phyloP scores from a whole-genome alignment of 805 yeast genomes.

The Candida alai region DNA sequence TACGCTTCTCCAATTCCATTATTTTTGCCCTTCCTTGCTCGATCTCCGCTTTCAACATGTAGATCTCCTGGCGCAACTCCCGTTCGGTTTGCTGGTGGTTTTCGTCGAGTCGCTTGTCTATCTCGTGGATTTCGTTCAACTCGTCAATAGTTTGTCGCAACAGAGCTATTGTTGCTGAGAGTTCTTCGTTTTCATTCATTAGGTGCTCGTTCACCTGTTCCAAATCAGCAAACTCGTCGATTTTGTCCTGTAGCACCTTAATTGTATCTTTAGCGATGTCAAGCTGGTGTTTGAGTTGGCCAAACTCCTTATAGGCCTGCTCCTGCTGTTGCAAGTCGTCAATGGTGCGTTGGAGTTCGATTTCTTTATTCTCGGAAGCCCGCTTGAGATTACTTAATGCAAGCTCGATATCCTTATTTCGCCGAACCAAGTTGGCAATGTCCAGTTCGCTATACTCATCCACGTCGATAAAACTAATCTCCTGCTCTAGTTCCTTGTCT shows the following conservation, averaged over 20 bases:
- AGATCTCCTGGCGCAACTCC: slow-evolving; percentile 40
- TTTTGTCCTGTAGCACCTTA: slow-evolving; percentile 23
- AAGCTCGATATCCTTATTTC: slow-evolving; percentile 38
- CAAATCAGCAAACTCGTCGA: slow-evolving; percentile 34
- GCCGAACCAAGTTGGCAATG: slow-evolving; percentile 19
- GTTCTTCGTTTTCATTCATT: slow-evolving; percentile 31
- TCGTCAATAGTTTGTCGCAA: slow-evolving; percentile 41
- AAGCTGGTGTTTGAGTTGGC: slow-evolving; percentile 27
- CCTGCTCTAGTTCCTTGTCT: slow-evolving; percentile 34
- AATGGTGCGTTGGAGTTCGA: slow-evolving; percentile 18
- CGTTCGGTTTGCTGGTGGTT: slow-evolving; percentile 39
- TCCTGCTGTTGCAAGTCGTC: slow-evolving; percentile 4
- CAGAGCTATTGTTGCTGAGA: slow-evolving; percentile 26
- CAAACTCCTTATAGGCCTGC: slow-evolving; percentile 11
- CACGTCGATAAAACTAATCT: slow-evolving; percentile 17
- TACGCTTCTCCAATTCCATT: slow-evolving; percentile 16
- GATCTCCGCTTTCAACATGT: slow-evolving; percentile 14
- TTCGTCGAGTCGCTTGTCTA: slow-evolving; percentile 50
- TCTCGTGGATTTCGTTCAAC: slow-evolving; percentile 45
- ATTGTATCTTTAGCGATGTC: slow-evolving; percentile 21
- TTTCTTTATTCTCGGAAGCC: slow-evolving; percentile 23
- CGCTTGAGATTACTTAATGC: slow-evolving; percentile 35
- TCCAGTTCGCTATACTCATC: slow-evolving; percentile 15
- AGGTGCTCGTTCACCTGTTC: slow-evolving; percentile 32
- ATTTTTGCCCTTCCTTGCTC: slow-evolving; percentile 15